Evolutionary conservation across 192 early-diverging fungal genomes (phyloP), one percentile per base, ranked within the genome.

Genomic region (Thamnidium elegans): DNA sequence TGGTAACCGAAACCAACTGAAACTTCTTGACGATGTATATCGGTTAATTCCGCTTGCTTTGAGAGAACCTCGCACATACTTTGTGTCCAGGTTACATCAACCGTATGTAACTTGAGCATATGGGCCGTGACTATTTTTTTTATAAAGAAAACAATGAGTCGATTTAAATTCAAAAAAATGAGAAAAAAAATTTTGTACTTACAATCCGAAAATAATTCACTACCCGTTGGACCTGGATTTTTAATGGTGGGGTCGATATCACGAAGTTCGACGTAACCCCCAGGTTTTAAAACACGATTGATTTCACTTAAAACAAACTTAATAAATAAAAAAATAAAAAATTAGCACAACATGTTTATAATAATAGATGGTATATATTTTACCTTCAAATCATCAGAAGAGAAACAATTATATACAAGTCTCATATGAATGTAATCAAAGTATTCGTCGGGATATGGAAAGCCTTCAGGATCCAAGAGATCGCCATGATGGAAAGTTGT

Each of bases 261-360:
- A 19, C 71, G 55, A 13, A 79, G 14, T 65, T 79, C 78, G 21
- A 79, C 62, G 50, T 64, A 79, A 11, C 78, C 78, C 13, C 74
- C 68, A 30, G 78, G 78, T 64, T 73, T 73, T 8, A 68, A 32
- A 9, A 76, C 61, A 17, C 58, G 32, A 45, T 42, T 43, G 13
- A 59, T 59, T 21, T 59, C 58, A 14, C 43, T 19, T 23, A 59
- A 44, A 7, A 59, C 21, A 45, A 59, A 59, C 58, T 59, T 44
- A 45, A 59, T n/a, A n/a, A n/a, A n/a, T n/a, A n/a, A n/a, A n/a
- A n/a, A n/a, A n/a, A n/a, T n/a, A 39, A 48, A 6, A 21, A 26
- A 23, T 48, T 26, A 17, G 23, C 2, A 60, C 26, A 21, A 43
- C 0, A 4, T 17, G 9, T 26, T 4, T 54, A 59, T 21, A 19